A percentile compares a stretch with the other conserved stretches of the same genome.
These are phyloP conservation scores for Monilinia vaccinii-corymbosi DNA, from an alignment of 2,329 filamentous ascomycete genomes.

Conservation along the genomic window DNA sequence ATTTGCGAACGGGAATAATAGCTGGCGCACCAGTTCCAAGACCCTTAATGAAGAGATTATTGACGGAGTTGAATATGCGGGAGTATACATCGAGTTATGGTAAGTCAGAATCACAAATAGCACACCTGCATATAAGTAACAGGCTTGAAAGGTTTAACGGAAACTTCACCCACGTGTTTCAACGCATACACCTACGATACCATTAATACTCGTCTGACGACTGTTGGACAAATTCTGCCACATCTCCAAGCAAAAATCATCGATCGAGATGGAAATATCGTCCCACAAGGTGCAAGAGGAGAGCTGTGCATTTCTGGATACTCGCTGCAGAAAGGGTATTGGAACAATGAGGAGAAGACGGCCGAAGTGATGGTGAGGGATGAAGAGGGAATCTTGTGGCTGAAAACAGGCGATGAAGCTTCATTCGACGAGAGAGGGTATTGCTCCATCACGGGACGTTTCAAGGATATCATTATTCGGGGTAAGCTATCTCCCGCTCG, in stretches of 20 bases:
- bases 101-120: not conserved
- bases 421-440: constrained; percentile 38
- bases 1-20: constrained; percentile 66
- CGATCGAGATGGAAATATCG: constrained; percentile 41
- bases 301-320: constrained; percentile 39
- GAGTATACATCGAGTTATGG: constrained; percentile 41
- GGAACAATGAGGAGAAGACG: constrained; percentile 39
- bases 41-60: constrained; percentile 64
- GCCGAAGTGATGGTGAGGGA: constrained; percentile 17
- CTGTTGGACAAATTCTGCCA: constrained; percentile 68
- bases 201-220: constrained; percentile 55
- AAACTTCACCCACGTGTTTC: constrained; percentile 73
- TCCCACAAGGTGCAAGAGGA: constrained; percentile 53
- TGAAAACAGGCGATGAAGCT: constrained; percentile 46
- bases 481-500: constrained; percentile 31
- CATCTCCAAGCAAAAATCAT: constrained; percentile 68
- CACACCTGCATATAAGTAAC: not conserved
- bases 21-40: constrained; percentile 69
- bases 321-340: constrained; percentile 50
- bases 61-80: constrained; percentile 65
- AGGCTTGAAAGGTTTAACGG: constrained; percentile 45
- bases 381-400: constrained; percentile 32
- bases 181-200: constrained; percentile 69
- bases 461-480: constrained; percentile 64
- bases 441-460: constrained; percentile 52